Percentiles rank a stretch among this genome's conserved stretches.
Evolutionary conservation across 1,284 basidiomycete genomes (phyloP).

Genomic region (Trametes versicolor): DNA sequence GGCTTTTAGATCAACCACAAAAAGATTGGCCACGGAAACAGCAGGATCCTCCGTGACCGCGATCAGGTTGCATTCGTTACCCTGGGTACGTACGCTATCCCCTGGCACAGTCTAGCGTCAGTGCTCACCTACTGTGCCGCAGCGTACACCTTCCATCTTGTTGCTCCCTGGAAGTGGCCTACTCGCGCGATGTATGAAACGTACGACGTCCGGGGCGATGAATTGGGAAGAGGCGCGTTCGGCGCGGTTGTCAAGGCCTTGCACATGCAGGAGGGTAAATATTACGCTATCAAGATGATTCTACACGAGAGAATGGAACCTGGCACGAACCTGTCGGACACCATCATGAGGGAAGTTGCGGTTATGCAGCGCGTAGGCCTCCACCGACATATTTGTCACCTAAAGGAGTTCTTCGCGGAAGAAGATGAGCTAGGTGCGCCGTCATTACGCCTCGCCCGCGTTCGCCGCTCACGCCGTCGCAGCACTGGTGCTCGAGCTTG

Average conservation of each 20-base stretch:
- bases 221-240: constrained; percentile 83
- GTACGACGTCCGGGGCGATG: constrained; percentile 65
- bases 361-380: constrained; percentile 73
- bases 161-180: constrained; percentile 57
- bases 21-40: no score
- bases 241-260: constrained; percentile 80
- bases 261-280: constrained; percentile 61
- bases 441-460: no score
- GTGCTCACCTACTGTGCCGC: not conserved
- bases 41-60: no score
- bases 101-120: no score
- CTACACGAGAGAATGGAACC: constrained; percentile 34
- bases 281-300: constrained; percentile 82
- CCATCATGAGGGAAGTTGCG: constrained; percentile 66
- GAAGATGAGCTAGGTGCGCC: constrained; percentile 39
- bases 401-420: constrained; percentile 77
- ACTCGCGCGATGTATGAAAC: constrained; percentile 61
- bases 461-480: no score
- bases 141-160: constrained; percentile 59
- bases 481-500: constrained; percentile 29
- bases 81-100: no score
- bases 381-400: constrained; percentile 83
- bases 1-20: no score
- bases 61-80: no score
- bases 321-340: constrained; percentile 35